Evolutionary conservation across 305 asterid genomes (phyloP), one percentile per base, ranked within the genome.

Genomic region (Fraxinus baroniana): DNA sequence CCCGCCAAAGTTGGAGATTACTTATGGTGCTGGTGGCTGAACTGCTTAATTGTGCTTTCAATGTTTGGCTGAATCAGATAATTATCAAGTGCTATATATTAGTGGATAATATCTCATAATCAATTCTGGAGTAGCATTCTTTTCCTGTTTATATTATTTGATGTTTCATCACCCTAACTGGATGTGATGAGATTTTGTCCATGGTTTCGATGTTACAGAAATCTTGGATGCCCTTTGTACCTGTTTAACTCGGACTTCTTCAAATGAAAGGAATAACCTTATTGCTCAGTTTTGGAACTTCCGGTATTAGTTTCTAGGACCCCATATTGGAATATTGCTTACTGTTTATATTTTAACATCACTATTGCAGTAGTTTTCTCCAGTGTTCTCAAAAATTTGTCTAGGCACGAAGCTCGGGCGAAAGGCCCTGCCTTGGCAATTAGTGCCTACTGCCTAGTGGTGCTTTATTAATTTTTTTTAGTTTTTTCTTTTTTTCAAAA

Each of bases 101-200:
- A 86, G 83, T 78, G 70, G 84, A 44, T 76, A 36, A 28, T 49
- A 7, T n/a, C 33, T 72, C 78, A 60, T 62, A 36, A 62, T 81
- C 35, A 70, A 77, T 78, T 83, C 36, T 62, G 44, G 76, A 81
- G 36, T 78, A 60, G 77, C 84, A 26, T 77, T 78, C 83, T 76
- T 83, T 79, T 44, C 28, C 20, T 82, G 89, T 82, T 82, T 33
- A 87, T 83, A 84, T 76, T 78, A 79, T 83, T 87, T 44, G 79
- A 52, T 75, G 77, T 82, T 86, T 88, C 81, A 78, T 83, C 88
- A 66, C 85, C 60, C 7, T 4, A 82, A 80, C 55, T 76, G 86
- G 84, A 79, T 81, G 71, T 10, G 84, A 78, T 85, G 87, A 90
- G 85, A 73, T 70, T 13, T 87, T 68, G 82, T 72, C 64, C 64